Evolutionary conservation across 164 flowering plant species (phyloP), one percentile per base, ranked within the genome.

Genomic region (Berberis thunbergii): DNA sequence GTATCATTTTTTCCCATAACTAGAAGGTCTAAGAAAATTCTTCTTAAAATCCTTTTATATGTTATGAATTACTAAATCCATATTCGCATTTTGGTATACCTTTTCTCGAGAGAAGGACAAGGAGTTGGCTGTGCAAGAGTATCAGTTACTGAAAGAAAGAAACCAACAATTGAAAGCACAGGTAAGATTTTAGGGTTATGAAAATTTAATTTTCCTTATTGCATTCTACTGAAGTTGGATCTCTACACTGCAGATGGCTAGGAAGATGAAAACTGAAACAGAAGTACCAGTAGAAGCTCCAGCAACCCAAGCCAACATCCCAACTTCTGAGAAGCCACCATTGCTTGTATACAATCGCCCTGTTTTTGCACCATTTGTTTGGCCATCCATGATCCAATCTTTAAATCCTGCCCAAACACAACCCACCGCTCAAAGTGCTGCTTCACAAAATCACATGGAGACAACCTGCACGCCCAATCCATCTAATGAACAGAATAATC

Each of bases 41-140:
- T 68, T 11, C 57, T 46, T 60, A 5, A 40, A 69, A 43, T 60
- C 40, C 56, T 64, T 46, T 64, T 39, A 42, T 70, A 60, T 60
- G 54, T 46, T 60, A 50, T 54, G 53, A 50, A 60, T 66, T 63
- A 61, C 73, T 64, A 60, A 71, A 63, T 26, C 60, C 2, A 52
- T 57, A n/a, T 62, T 43, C 40, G 45, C 7, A 48, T 61, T 71
- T 64, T 74, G 41, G 40, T 69, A 64, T 55, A 11, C 44, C 49
- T 73, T 73, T 48, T 50, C 50, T 45, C 26, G 62, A 41, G 65
- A 69, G 67, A 60, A 93, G 97, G 81, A 82, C 69, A 90, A 81
- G 81, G 94, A 88, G 69, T 64, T 74, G 76, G 85, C 80, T 5
- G 56, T 82, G 73, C 79, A 77, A 67, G 82, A 84, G 76, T 88